phyloP scores from a whole-genome alignment of 495 filamentous ascomycete genomes.

The Podospora sp. region DNA sequence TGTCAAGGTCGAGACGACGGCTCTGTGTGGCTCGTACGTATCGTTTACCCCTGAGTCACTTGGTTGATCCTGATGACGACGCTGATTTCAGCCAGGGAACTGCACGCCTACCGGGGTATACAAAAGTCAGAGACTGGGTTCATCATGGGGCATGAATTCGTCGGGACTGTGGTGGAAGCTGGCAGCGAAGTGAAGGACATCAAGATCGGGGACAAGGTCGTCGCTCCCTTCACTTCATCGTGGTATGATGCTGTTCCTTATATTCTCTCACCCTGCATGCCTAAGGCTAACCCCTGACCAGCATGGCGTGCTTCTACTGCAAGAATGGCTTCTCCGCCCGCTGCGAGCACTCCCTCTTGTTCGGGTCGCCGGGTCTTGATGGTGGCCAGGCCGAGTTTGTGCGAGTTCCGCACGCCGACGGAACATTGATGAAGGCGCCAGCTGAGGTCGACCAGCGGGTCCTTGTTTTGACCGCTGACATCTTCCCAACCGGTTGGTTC shows the following conservation, averaged over 20 bases:
- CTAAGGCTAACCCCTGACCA: conserved; percentile 32
- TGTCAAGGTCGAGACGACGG: conserved; percentile 82
- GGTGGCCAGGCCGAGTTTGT: conserved; percentile 93
- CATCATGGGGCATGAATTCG: conserved; percentile 78
- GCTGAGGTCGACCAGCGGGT: conserved; percentile 72
- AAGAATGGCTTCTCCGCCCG: conserved; percentile 77
- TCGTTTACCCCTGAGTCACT: not conserved
- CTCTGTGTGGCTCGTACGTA: conserved; percentile 85
- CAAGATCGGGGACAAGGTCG: conserved; percentile 74
- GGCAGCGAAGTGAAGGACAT: conserved; percentile 71
- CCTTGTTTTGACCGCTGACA: conserved; percentile 88
- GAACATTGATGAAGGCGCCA: conserved; percentile 77
- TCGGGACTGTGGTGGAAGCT: conserved; percentile 69
- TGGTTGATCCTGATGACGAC: conserved; percentile 4
- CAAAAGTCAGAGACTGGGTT: conserved; percentile 56
- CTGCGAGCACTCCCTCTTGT: conserved; percentile 73
- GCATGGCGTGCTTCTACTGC: conserved; percentile 90
- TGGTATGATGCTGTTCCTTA: too few relatives aligned
- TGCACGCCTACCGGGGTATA: conserved; percentile 88
- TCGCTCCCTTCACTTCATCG: conserved; percentile 83
- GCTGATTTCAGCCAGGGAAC: conserved; percentile 59
- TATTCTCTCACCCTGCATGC: too few relatives aligned
- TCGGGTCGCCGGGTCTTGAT: conserved; percentile 73
- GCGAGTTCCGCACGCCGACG: conserved; percentile 81
- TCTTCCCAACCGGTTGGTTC: conserved; percentile 87